Evolutionary conservation across 108 stramenopile species (phyloP).

Genomic region (Aurantiochytrium sp.): DNA sequence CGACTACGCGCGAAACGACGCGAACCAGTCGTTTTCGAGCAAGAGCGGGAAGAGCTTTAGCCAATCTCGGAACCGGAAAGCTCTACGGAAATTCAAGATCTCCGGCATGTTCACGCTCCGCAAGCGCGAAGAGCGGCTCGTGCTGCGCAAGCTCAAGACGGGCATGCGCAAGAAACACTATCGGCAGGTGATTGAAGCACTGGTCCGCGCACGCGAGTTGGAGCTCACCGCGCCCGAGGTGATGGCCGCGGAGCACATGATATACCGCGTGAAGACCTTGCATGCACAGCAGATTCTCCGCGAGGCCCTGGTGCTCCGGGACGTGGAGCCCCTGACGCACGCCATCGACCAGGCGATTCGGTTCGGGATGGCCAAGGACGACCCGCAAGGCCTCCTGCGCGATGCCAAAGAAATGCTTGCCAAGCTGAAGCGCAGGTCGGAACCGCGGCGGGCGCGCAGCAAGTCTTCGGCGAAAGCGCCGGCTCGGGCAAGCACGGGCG

Average conservation of each 20-base stretch:
- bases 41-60: neutral
- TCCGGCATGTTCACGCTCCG: neutral
- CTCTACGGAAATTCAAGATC: neutral
- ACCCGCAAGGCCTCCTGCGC: neutral
- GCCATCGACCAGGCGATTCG: neutral
- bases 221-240: neutral
- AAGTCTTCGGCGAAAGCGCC: neutral
- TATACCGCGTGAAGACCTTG: neutral
- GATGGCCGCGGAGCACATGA: neutral
- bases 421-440: neutral
- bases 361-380: neutral
- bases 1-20: neutral
- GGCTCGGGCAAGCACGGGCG: too few species aligned
- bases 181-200: constrained; percentile 6
- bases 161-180: constrained; percentile 8
- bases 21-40: neutral
- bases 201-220: neutral
- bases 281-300: constrained; percentile 19
- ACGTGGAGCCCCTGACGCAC: neutral
- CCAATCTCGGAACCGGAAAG: neutral
- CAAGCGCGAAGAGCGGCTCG: neutral
- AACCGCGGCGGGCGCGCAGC: neutral
- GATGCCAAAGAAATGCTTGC: neutral
- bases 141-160: constrained; percentile 10
- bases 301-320: neutral